Percentiles rank a stretch among this genome's conserved stretches.
Evolutionary conservation across 139 green algal species (phyloP).

Genomic region (Penium margaritaceum): DNA sequence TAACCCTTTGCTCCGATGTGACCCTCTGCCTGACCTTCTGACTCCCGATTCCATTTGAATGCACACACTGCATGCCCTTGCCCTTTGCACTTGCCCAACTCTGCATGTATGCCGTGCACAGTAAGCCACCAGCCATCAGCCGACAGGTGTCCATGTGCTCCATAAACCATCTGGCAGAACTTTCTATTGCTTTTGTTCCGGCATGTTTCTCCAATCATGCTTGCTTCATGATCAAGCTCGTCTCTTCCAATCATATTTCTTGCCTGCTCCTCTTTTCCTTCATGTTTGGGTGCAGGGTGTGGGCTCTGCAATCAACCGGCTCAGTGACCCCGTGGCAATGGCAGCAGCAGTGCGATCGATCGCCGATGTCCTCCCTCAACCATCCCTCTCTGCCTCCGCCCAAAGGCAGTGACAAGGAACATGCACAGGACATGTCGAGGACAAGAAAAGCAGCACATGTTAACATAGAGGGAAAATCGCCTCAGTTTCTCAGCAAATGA

Average conservation of each 20-base stretch:
- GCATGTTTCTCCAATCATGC: neutral
- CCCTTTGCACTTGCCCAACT: too few relatives aligned
- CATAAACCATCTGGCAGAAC: too few relatives aligned
- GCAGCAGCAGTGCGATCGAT: conserved; percentile 41
- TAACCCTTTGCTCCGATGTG: too few relatives aligned
- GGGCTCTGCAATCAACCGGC: conserved; percentile 46
- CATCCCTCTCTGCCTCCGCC: neutral
- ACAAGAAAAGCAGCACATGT: neutral
- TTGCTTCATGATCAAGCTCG: neutral
- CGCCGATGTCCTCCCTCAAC: too few relatives aligned
- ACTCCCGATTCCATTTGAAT: too few relatives aligned
- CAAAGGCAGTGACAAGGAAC: neutral
- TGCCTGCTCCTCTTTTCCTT: neutral
- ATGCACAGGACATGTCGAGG: neutral
- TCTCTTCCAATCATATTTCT: neutral
- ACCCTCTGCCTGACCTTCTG: too few relatives aligned
- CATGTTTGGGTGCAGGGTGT: conserved; percentile 29
- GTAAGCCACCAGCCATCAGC: too few relatives aligned
- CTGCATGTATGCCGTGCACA: too few relatives aligned
- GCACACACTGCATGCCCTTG: too few relatives aligned
- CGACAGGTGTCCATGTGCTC: too few relatives aligned
- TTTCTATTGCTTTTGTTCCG: too few relatives aligned
- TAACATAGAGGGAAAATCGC: neutral
- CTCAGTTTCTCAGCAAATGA: too few relatives aligned
- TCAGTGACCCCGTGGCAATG: conserved; percentile 45